These are phyloP conservation scores for Serendipita sp. DNA, from an alignment of 768 basidiomycete genomes.

Conservation along the genomic window DNA sequence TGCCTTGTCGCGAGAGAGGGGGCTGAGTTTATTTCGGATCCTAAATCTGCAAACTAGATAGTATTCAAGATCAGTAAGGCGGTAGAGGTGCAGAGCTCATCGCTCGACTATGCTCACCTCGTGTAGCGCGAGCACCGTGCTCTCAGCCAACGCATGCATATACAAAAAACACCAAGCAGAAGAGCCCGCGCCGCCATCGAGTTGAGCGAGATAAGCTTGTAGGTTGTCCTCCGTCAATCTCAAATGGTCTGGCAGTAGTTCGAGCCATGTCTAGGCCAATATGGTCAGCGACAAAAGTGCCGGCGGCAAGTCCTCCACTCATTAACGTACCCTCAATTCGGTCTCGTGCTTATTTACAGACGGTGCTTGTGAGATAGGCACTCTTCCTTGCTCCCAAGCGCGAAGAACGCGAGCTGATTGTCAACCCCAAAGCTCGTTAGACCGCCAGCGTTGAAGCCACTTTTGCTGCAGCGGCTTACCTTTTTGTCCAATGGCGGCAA, in stretches of 20 bases:
- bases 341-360: conserved; percentile 4
- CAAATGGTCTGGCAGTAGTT: conserved; percentile 51
- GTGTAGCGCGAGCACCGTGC: conserved; percentile 44
- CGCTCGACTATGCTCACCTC: conserved; percentile 28
- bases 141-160: conserved; percentile 59
- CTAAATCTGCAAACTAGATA: neutral
- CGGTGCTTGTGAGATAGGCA: neutral
- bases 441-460: too few species aligned
- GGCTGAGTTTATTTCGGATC: neutral
- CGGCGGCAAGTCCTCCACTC: neutral
- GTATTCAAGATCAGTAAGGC: neutral
- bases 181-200: conserved; percentile 60
- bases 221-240: conserved; percentile 55
- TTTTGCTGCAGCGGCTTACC: conserved; percentile 20
- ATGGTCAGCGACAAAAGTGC: conserved; percentile 1
- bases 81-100: neutral
- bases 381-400: neutral
- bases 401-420: neutral
- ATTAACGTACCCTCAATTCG: neutral
- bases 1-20: conserved; percentile 13
- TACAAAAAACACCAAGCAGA: conserved; percentile 70
- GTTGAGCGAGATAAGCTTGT: conserved; percentile 52
- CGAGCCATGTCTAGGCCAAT: conserved; percentile 40
- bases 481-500: conserved; percentile 31
- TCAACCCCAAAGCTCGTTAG: too few species aligned